Conservation (phyloP, 148 eudicot species). For the Rhododendron mucronatum region DNA sequence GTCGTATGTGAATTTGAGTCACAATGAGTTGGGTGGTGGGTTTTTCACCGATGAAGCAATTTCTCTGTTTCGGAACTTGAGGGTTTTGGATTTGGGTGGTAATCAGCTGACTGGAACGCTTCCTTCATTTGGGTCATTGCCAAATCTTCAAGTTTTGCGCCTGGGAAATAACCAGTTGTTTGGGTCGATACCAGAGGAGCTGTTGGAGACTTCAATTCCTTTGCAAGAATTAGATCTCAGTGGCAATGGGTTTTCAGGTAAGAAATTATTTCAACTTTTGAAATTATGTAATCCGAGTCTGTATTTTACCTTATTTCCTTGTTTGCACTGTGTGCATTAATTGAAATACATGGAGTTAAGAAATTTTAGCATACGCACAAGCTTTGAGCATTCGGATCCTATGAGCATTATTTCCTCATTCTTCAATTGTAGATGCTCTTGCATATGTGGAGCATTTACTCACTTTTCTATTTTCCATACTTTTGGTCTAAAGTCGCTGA, state of each 20-base stretch:
- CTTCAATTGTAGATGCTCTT: neutral
- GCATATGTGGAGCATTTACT: neutral
- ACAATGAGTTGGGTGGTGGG: conserved; percentile 51
- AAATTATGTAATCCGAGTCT: neutral
- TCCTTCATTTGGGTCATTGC: conserved; percentile 48
- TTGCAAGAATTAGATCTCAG: conserved; percentile 80
- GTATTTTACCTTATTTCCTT: neutral
- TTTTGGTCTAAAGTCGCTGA: neutral
- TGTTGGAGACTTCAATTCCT: conserved; percentile 50
- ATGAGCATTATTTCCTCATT: neutral
- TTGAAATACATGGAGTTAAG: neutral
- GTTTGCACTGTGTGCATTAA: neutral
- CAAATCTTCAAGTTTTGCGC: conserved; percentile 60
- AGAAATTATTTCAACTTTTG: conserved; percentile 5
- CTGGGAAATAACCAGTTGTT: conserved; percentile 51
- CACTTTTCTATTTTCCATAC: neutral
- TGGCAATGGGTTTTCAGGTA: conserved; percentile 87
- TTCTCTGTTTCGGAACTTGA: conserved; percentile 60
- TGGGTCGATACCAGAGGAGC: conserved; percentile 60
- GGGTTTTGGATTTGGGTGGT: conserved; percentile 68
- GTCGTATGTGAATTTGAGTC: conserved; percentile 58
- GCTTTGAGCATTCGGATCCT: neutral
- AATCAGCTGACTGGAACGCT: conserved; percentile 67
- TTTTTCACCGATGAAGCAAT: conserved; percentile 47
- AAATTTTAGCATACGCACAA: neutral